Conservation (phyloP, 2,329 filamentous ascomycete genomes). For the Neonectria coccinea region DNA sequence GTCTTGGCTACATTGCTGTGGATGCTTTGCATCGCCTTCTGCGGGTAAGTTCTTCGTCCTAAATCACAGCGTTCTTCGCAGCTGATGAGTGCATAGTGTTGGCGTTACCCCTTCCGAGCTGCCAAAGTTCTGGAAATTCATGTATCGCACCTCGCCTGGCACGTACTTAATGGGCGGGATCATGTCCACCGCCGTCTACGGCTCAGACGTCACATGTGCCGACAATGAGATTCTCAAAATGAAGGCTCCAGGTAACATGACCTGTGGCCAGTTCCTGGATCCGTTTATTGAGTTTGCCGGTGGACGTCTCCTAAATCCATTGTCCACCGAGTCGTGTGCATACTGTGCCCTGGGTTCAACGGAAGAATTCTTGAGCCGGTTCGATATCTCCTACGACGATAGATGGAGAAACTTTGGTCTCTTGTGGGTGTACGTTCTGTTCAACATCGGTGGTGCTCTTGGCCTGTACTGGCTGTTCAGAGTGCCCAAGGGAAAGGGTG, state of each 20-base stretch:
- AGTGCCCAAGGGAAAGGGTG: slow-evolving; percentile 42
- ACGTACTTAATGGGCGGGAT: slow-evolving; percentile 76
- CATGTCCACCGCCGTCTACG: slow-evolving; percentile 52
- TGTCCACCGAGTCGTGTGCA: slow-evolving; percentile 56
- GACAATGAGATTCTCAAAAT: slow-evolving; percentile 65
- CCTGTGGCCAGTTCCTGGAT: slow-evolving; percentile 63
- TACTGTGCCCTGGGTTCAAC: slow-evolving; percentile 56
- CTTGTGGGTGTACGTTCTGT: slow-evolving; percentile 63
- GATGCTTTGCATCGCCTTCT: slow-evolving; percentile 44
- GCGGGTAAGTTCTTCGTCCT: slow-evolving; percentile 56
- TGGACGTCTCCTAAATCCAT: slow-evolving; percentile 60
- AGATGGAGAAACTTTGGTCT: slow-evolving; percentile 69
- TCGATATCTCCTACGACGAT: slow-evolving; percentile 59
- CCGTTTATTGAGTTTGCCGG: slow-evolving; percentile 56
- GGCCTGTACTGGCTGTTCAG: slow-evolving; percentile 60
- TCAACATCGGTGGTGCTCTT: slow-evolving; percentile 61
- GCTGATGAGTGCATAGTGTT: slow-evolving; percentile 57
- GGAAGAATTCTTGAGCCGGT: slow-evolving; percentile 52
- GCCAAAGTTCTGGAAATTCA: slow-evolving; percentile 78
- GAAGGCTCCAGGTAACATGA: slow-evolving; percentile 61
- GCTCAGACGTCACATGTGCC: slow-evolving; percentile 41
- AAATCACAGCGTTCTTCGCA: slow-evolving; percentile 33
- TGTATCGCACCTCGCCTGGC: slow-evolving; percentile 76
- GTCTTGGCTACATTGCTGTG: slow-evolving; percentile 55
- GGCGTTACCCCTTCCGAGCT: slow-evolving; percentile 67